These are phyloP conservation scores for Ziziphus jujuba DNA, from an alignment of 306 rosid genomes.

Conservation along the genomic window DNA sequence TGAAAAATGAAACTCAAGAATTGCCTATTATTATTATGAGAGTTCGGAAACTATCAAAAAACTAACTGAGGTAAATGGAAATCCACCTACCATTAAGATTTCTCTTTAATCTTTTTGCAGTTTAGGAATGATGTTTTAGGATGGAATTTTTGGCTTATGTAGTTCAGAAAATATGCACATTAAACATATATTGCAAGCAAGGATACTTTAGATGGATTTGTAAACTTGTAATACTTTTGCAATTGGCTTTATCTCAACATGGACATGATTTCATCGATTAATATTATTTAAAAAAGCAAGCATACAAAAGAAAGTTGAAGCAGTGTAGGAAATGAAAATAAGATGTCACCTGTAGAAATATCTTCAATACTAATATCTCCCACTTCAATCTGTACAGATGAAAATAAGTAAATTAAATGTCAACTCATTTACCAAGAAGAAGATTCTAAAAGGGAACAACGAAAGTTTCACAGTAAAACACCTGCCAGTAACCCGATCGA, in stretches of 20 bases:
- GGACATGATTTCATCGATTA: background rate
- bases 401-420: conserved; percentile 20
- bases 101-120: background rate
- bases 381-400: conserved; percentile 51
- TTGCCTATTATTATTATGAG: too few species aligned
- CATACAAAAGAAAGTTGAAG: background rate
- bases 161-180: background rate
- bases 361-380: conserved; percentile 63
- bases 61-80: background rate
- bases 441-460: background rate
- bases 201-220: background rate
- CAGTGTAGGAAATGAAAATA: conserved; percentile 14
- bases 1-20: too few species aligned
- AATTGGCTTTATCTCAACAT: background rate
- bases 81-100: background rate
- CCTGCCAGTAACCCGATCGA: conserved; percentile 76
- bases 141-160: conserved; percentile 4
- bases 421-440: conserved; percentile 22
- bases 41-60: background rate
- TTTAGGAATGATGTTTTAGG: conserved; percentile 5
- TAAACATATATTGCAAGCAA: background rate
- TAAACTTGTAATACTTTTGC: background rate
- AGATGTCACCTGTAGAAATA: conserved; percentile 55
- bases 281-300: background rate
- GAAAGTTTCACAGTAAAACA: conserved; percentile 21